phyloP scores from a whole-genome alignment of 148 eudicot species.

The Cornus controversa region DNA sequence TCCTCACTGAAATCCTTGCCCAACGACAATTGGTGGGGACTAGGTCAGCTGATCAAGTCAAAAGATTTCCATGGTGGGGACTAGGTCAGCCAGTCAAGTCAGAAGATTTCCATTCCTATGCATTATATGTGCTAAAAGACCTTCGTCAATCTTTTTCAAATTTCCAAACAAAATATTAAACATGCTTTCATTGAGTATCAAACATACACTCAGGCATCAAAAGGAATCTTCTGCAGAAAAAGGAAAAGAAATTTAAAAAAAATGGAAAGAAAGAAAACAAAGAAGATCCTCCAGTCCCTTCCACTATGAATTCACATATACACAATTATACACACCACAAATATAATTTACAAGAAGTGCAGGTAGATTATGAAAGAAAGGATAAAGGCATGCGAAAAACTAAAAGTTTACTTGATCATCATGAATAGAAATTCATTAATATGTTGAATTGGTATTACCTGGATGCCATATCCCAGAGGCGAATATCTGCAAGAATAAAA shows the following conservation, averaged over 20 bases:
- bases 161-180: neutral
- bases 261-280: neutral
- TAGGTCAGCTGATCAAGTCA: neutral
- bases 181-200: neutral
- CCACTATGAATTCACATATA: neutral
- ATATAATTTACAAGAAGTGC: neutral
- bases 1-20: too few species aligned
- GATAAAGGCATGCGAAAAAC: neutral
- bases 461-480: constrained; percentile 91
- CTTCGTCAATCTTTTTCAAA: neutral
- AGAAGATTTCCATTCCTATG: neutral
- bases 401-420: neutral
- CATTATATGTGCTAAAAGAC: too few species aligned
- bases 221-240: neutral
- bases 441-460: constrained; percentile 47
- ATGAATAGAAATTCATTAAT: neutral
- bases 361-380: neutral
- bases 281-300: neutral
- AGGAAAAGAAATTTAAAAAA: neutral
- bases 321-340: neutral
- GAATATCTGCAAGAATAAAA: constrained; percentile 63
- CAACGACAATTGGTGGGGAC: neutral
- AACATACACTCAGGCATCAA: neutral
- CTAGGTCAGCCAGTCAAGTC: neutral
- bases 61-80: neutral